Evolutionary conservation across 257 asterid genomes (phyloP).

Genomic region (Nicotiana sylvestris): DNA sequence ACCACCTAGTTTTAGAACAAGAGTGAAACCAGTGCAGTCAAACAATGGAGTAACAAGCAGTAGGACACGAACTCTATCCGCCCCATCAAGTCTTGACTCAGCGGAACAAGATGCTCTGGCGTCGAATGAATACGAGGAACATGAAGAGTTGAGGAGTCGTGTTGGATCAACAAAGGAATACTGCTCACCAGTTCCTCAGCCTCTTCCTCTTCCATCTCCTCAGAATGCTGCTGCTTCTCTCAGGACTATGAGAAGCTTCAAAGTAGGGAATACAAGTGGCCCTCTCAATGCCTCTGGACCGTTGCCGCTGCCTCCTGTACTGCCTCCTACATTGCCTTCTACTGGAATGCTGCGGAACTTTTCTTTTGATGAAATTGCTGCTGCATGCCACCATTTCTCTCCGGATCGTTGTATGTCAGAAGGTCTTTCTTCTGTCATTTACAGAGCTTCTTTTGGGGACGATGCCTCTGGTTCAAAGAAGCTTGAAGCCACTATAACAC

Average conservation of each 20-base stretch:
- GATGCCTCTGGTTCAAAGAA: conserved; percentile 52
- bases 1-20: conserved; percentile 74
- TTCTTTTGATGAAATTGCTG: conserved; percentile 69
- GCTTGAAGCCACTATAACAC: conserved; percentile 77
- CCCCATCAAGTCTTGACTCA: conserved; percentile 73
- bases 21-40: conserved; percentile 46
- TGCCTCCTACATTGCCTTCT: conserved; percentile 41
- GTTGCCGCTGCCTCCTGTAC: conserved; percentile 71
- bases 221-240: conserved; percentile 35
- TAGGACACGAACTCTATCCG: conserved; percentile 62
- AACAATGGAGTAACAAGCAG: conserved; percentile 24
- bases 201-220: conserved; percentile 91
- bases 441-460: conserved; percentile 77
- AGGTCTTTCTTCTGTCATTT: conserved; percentile 79
- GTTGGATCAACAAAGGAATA: conserved; percentile 62
- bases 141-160: conserved; percentile 56
- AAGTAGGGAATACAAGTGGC: conserved; percentile 52
- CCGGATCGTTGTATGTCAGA: conserved; percentile 86
- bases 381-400: conserved; percentile 89
- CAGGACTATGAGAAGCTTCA: conserved; percentile 61
- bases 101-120: conserved; percentile 55
- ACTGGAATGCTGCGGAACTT: conserved; percentile 52
- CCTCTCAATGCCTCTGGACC: conserved; percentile 81
- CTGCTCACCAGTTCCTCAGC: conserved; percentile 68
- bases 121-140: conserved; percentile 56